phyloP scores from a whole-genome alignment of 768 basidiomycete species.

The Gloeophyllum trabeum region DNA sequence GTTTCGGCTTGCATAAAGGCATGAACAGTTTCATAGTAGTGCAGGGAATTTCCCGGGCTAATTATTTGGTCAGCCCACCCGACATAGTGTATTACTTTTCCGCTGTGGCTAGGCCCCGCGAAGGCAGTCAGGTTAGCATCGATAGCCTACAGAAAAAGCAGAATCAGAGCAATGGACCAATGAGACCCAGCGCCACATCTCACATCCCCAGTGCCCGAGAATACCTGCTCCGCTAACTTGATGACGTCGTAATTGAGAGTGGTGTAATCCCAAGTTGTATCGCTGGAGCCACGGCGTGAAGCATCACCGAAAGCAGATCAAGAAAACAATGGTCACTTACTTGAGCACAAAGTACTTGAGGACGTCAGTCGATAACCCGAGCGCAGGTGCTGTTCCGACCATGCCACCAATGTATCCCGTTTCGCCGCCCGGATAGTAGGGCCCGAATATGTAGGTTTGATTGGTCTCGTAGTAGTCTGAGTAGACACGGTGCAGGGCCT shows the following conservation, averaged over 20 bases:
- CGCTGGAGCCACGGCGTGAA: constrained; percentile 4
- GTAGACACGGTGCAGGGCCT: constrained; percentile 16
- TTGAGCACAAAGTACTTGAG: constrained; percentile 12
- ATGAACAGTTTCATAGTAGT: constrained; percentile 15
- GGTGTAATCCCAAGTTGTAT: constrained; percentile 10
- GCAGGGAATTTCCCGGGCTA: constrained; percentile 15
- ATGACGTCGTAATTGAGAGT: constrained; percentile 10
- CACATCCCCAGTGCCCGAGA: constrained; percentile 8
- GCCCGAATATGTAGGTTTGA: constrained; percentile 13
- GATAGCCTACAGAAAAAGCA: constrained; percentile 9
- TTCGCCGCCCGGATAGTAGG: constrained; percentile 19
- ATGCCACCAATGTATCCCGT: constrained; percentile 7
- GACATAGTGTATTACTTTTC: constrained; percentile 15
- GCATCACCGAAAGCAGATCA: neutral
- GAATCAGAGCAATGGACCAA: neutral
- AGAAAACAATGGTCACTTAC: constrained; percentile 5
- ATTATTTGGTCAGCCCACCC: constrained; percentile 16
- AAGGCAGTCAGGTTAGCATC: constrained; percentile 13
- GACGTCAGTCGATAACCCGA: constrained; percentile 6
- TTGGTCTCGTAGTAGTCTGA: constrained; percentile 15
- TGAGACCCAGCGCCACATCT: neutral
- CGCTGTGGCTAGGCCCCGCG: constrained; percentile 10
- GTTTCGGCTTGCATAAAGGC: constrained; percentile 11
- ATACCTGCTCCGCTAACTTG: constrained; percentile 8
- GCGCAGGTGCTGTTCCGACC: constrained; percentile 9